Base-by-base conservation (phyloP, 106 monocot species). In the Dendrobium nobile region DNA sequence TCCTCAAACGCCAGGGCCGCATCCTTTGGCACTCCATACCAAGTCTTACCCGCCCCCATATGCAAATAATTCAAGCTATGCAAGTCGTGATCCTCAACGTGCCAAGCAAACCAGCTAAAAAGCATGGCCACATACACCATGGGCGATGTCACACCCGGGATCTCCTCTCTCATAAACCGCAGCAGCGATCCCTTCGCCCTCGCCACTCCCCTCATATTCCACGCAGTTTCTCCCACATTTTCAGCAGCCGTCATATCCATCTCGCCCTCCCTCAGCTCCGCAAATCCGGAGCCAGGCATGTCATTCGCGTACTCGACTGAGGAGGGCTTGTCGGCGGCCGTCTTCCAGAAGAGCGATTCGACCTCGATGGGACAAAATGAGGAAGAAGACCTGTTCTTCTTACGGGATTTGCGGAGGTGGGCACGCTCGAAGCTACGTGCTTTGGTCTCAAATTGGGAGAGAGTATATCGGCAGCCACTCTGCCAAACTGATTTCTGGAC, bases 61-160 rank as follows among this genome's bases (percentile, higher is more conserved):
- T 98, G 98, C 84, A 98, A 67, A 65, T 89, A 98, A 81, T 98
- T 98, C 85, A 98, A 79, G 84, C 98, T 98, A 75, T 98, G 98
- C 22, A 98, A 85, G 56, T 98, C 95, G 81, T 98, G 98, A 74
- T 98, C 98, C 82, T 98, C 98, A 1, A 93, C 95, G 79, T 98
- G 98, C 98, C 98, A 98, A 15, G 98, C 98, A 67, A 98, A 98
- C 98, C 98, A 98, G 76, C 98, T 98, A 78, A 87, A 98, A 84
- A 98, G 86, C 98, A 95, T 98, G 1, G 92, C 98, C 10, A 98
- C 87, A 73, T 98, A 98, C 48, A 95, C 87, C 98, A 98, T 98
- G 6, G 98, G 98, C 44, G 95, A 91, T 0, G 98, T 95, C 37
- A 98, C 98, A 33, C 98, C 98, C 1, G 94, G 89, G 10, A 98